A percentile compares a stretch with the other conserved stretches of the same genome.
Evolutionary conservation across 1,284 basidiomycete species (phyloP).

Genomic region (Heimioporus retisporus): DNA sequence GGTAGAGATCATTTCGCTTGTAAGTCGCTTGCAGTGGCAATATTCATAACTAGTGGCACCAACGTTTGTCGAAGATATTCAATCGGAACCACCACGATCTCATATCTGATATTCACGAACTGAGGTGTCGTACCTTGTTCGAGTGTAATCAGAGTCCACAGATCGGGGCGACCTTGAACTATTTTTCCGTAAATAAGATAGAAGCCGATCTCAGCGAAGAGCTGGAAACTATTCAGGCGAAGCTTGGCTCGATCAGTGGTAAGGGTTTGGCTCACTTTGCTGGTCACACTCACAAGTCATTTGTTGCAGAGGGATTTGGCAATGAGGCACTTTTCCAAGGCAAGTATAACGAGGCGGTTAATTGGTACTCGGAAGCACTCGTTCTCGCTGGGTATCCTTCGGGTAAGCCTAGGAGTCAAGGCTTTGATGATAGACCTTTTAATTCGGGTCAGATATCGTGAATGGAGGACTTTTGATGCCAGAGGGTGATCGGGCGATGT

Average conservation of each 20-base stretch:
- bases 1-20: constrained; percentile 5
- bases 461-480: too few relatives aligned
- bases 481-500: too few relatives aligned
- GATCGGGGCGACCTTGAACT: background rate
- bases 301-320: constrained; percentile 12
- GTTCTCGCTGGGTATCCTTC: constrained; percentile 6
- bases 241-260: constrained; percentile 21
- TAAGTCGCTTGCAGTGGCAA: background rate
- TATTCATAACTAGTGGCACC: background rate
- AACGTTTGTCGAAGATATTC: constrained; percentile 17
- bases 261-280: background rate
- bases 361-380: constrained; percentile 18
- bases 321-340: constrained; percentile 10
- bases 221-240: background rate
- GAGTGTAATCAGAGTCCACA: background rate
- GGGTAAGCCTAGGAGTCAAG: constrained; percentile 2
- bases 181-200: background rate
- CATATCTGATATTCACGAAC: constrained; percentile 14
- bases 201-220: constrained; percentile 9
- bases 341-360: constrained; percentile 11
- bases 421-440: background rate
- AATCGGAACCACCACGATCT: constrained; percentile 10
- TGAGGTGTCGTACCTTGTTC: constrained; percentile 17
- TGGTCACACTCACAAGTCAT: background rate
- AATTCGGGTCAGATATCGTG: too few relatives aligned